A percentile compares a stretch with the other conserved stretches of the same genome.
These are phyloP conservation scores for Hebeloma cylindrosporum DNA, from an alignment of 768 basidiomycete genomes.

Conservation along the genomic window DNA sequence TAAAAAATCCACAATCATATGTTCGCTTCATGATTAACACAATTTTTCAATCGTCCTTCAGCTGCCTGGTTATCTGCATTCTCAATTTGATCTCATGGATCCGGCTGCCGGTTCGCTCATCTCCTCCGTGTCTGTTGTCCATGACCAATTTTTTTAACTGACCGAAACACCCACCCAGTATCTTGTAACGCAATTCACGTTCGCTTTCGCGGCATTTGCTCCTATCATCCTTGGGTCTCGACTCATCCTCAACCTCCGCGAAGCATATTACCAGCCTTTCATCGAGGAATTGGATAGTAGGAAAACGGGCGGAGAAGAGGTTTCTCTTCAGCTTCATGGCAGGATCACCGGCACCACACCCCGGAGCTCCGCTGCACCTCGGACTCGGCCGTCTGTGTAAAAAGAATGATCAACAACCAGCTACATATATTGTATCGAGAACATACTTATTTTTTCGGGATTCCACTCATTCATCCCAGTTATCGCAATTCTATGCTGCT, in stretches of 20 bases:
- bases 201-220: background rate
- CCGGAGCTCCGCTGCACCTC: no score
- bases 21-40: background rate
- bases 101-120: background rate
- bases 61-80: slow-evolving; percentile 3
- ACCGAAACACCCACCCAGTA: background rate
- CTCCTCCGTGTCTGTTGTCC: background rate
- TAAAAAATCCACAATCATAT: background rate
- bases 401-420: no score
- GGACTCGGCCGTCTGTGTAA: no score
- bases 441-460: no score
- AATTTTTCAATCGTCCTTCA: no score
- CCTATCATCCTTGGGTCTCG: slow-evolving; percentile 9
- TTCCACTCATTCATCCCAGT: no score
- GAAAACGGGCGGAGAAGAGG: no score
- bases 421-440: no score
- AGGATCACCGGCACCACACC: no score
- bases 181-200: slow-evolving; percentile 3
- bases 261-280: slow-evolving; percentile 13
- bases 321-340: no score
- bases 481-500: no score
- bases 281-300: slow-evolving; percentile 8
- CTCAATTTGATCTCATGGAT: slow-evolving; percentile 1
- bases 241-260: slow-evolving; percentile 15
- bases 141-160: background rate